A percentile compares a stretch with the other conserved stretches of the same genome.
Evolutionary conservation across 805 yeast species (phyloP).

Genomic region (Kodamaea lidongshanica): DNA sequence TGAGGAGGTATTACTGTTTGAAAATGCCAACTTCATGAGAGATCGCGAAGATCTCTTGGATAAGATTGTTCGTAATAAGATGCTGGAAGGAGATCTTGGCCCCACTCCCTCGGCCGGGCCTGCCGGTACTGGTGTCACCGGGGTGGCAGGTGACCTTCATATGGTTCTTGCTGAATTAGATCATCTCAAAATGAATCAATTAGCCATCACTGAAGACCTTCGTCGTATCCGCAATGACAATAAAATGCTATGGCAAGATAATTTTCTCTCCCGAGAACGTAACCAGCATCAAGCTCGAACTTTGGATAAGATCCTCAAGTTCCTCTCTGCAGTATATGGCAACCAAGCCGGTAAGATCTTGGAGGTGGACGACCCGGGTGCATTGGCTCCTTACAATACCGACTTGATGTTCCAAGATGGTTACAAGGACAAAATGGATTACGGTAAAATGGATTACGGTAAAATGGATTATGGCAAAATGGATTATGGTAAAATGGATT

Average conservation of each 20-base stretch:
- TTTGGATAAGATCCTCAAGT: conserved; percentile 78
- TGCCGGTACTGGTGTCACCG: conserved; percentile 14
- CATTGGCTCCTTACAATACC: conserved; percentile 16
- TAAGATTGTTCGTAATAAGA: conserved; percentile 72
- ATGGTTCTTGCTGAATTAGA: conserved; percentile 67
- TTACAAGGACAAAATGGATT: no score
- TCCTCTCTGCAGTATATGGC: conserved; percentile 78
- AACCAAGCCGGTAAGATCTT: conserved; percentile 46
- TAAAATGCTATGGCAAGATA: conserved; percentile 87
- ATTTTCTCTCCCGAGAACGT: conserved; percentile 74
- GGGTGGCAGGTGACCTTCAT: conserved; percentile 35
- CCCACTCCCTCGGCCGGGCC: conserved; percentile 17
- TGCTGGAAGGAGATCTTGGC: conserved; percentile 16
- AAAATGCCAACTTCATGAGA: conserved; percentile 68
- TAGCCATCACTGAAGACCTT: conserved; percentile 77
- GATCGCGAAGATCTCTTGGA: conserved; percentile 83
- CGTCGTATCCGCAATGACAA: conserved; percentile 80
- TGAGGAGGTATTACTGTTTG: conserved; percentile 88
- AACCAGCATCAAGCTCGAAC: conserved; percentile 83
- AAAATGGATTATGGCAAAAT: no score
- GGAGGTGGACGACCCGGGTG: conserved; percentile 23
- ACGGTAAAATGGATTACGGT: no score
- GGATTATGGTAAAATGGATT: no score
- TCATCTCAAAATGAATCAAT: conserved; percentile 68
- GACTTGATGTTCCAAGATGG: no score